Conservation (phyloP, 2,329 filamentous ascomycete genomes). For the Gliomastix tumulicola region DNA sequence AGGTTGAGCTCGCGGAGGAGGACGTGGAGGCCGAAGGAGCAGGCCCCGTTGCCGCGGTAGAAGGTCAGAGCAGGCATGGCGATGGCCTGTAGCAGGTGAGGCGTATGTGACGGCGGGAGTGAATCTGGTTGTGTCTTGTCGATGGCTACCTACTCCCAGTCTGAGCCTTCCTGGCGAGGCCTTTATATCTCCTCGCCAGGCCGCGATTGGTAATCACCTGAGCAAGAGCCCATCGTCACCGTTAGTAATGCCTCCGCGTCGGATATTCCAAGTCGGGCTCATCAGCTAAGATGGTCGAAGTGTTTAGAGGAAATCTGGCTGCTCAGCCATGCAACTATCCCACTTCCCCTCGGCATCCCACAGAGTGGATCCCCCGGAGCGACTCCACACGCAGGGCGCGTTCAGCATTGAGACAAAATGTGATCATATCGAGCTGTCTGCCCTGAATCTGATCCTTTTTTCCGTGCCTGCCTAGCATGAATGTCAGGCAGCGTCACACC, state of each 20-base stretch:
- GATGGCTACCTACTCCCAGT: not conserved
- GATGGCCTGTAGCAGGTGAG: not conserved
- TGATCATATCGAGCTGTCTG: too few species aligned
- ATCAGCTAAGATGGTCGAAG: too few species aligned
- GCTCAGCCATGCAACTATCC: too few species aligned
- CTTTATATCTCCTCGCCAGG: not conserved
- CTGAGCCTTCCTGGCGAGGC: not conserved
- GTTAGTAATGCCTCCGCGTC: too few species aligned
- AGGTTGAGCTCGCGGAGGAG: conserved; percentile 21
- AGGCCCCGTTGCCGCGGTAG: conserved; percentile 19
- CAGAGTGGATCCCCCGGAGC: too few species aligned
- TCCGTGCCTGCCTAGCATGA: too few species aligned
- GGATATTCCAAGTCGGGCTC: too few species aligned
- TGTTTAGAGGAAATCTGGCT: too few species aligned
- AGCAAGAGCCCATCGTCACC: not conserved
- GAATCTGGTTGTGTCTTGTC: not conserved
- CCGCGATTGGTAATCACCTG: not conserved
- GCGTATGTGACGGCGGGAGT: not conserved
- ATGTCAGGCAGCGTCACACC: too few species aligned
- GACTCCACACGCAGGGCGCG: not conserved
- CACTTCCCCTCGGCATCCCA: too few species aligned
- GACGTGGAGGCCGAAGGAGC: conserved; percentile 17
- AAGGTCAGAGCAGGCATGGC: conserved; percentile 15
- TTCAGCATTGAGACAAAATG: not conserved
- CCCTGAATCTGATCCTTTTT: too few species aligned